phyloP scores from a whole-genome alignment of 306 rosid species.

The Begonia masoniana region DNA sequence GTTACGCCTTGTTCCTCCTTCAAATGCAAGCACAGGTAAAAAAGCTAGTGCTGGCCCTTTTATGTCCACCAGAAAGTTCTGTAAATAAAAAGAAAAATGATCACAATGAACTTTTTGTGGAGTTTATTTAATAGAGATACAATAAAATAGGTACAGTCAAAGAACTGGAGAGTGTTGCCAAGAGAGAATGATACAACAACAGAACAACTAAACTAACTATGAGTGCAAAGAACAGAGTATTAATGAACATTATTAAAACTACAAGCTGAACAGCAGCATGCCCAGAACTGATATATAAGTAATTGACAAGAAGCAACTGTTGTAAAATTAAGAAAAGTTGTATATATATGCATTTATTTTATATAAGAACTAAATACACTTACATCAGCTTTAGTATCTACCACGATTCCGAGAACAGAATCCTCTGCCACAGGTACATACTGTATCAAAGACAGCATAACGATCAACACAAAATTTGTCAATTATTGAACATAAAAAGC shows the following conservation, averaged over 20 bases:
- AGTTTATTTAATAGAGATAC: too few relatives aligned
- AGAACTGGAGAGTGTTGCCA: background rate
- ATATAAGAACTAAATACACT: conserved; percentile 14
- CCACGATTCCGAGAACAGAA: conserved; percentile 79
- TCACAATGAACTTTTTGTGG: background rate
- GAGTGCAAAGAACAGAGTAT: too few relatives aligned
- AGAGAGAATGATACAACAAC: background rate
- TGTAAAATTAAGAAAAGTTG: too few relatives aligned
- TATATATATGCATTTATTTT: too few relatives aligned
- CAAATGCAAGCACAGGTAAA: conserved; percentile 93
- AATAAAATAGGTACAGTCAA: background rate
- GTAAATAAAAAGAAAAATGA: conserved; percentile 10
- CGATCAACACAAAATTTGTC: background rate
- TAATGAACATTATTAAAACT: too few relatives aligned
- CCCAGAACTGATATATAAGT: too few relatives aligned
- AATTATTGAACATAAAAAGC: too few relatives aligned
- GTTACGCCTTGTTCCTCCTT: conserved; percentile 98
- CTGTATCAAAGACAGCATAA: conserved; percentile 24
- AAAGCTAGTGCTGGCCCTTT: conserved; percentile 74
- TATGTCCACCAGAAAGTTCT: conserved; percentile 91
- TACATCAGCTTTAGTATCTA: conserved; percentile 81
- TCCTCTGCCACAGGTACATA: conserved; percentile 81
- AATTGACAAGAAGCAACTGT: too few relatives aligned
- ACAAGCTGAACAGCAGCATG: too few relatives aligned
- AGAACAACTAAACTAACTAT: too few relatives aligned